A percentile compares a stretch with the other conserved stretches of the same genome.
These are phyloP conservation scores for Annulohypoxylon truncatum DNA, from an alignment of 2,329 filamentous ascomycete species.

Conservation along the genomic window DNA sequence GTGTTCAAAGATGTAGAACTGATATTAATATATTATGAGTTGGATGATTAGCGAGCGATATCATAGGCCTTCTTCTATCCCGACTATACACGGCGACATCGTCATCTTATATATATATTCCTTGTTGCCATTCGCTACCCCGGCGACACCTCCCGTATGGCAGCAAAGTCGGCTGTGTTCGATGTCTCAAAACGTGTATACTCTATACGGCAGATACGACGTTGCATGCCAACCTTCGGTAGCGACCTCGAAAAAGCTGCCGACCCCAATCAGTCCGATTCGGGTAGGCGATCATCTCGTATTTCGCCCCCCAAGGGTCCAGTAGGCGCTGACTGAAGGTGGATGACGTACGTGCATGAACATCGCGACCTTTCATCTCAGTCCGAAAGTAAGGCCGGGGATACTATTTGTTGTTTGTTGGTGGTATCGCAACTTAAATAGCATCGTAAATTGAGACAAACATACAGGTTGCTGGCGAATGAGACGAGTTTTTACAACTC, in stretches of 20 bases:
- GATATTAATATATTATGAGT: constrained; percentile 3
- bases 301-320: constrained; percentile 20
- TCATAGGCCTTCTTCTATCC: neutral
- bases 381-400: constrained; percentile 6
- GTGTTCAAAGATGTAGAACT: neutral
- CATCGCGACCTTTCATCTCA: constrained; percentile 25
- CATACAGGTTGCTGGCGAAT: constrained; percentile 1
- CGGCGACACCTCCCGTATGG: constrained; percentile 5
- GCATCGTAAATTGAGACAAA: constrained; percentile 10
- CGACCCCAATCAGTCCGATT: constrained; percentile 6
- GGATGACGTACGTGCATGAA: constrained; percentile 32
- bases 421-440: constrained; percentile 6
- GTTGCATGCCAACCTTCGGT: constrained; percentile 19
- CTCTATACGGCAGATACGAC: constrained; percentile 27
- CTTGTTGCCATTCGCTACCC: neutral
- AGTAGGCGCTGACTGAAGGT: constrained; percentile 16
- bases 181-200: constrained; percentile 18
- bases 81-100: neutral
- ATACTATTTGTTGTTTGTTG: constrained; percentile 22
- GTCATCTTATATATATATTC: constrained; percentile 14
- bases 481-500: neutral
- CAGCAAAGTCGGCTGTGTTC: constrained; percentile 15
- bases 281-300: constrained; percentile 38
- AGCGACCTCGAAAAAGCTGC: neutral
- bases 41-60: constrained; percentile 11